Base-by-base conservation (phyloP, 2,329 filamentous ascomycete genomes). In the Leptographium procerum region DNA sequence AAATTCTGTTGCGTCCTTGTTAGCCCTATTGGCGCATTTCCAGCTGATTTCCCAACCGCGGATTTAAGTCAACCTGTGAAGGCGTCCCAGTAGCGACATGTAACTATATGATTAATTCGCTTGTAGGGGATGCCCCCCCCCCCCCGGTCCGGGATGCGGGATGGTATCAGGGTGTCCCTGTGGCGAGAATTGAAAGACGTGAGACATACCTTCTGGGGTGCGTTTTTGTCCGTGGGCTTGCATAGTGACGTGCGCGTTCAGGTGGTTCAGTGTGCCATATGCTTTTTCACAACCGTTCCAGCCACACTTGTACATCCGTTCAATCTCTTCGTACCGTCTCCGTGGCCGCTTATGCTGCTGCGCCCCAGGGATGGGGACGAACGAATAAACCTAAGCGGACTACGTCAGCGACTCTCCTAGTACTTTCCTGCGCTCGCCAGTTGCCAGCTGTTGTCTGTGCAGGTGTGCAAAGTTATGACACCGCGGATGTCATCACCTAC, bases 271-370 rank as follows among this genome's bases (percentile, higher is more conserved):
- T 53, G 94, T 99, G 61, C 94, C 94, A 66, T 99, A 99, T 3
- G 94, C 94, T 75, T 99, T 99, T 73, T 99, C 94, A 69, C 94
- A 99, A 10, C 91, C 91, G 64, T 96, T 92, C 89, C 91, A 97
- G 29, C 92, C 94, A 69, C 94, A 99, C 74, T 97, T 97, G 79
- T 99, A 97, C 94, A 99, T 97, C 69, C 94, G 86, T 77, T 99
- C 94, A 66, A 99, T 99, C 71, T 99, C 94, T 73, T 99, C 94
- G 67, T 96, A 99, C 57, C 94, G 84, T 67, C 94, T 81, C 63
- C 94, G 84, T 14, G 94, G 94, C 60, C 94, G 85, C 77, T 99
- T 99, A 72, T 97, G 92, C 71, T 99, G 94, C 70, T 96, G 91
- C 14, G 92, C 90, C 63, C 94, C 94, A 2, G 94, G 94, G 67